These are phyloP conservation scores for Auricularia cornea DNA, from an alignment of 768 basidiomycete genomes.

Conservation along the genomic window DNA sequence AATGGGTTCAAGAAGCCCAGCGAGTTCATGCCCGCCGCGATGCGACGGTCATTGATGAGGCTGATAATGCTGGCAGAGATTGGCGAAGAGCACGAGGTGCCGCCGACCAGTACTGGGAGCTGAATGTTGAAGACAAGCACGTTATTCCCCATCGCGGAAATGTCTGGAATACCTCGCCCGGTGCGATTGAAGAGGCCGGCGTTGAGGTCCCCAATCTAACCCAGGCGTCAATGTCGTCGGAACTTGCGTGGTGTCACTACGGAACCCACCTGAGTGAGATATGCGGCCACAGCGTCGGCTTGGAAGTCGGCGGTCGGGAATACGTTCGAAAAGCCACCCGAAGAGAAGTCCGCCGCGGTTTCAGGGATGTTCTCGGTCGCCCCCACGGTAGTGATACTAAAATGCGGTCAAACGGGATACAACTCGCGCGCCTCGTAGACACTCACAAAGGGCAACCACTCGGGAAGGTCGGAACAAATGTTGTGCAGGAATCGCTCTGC, in stretches of 20 bases:
- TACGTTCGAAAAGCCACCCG: conserved; percentile 29
- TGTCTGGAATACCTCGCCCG: not conserved
- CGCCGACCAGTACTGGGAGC: conserved; percentile 15
- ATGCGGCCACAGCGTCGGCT: conserved; percentile 3
- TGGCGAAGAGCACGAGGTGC: conserved; percentile 27
- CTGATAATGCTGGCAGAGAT: conserved; percentile 25
- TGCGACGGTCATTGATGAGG: conserved; percentile 27
- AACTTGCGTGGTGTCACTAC: too few species aligned
- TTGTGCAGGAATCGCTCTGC: conserved; percentile 18
- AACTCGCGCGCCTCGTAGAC: too few species aligned
- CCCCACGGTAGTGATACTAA: not conserved
- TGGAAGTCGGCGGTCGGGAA: conserved; percentile 18
- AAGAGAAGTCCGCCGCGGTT: conserved; percentile 20
- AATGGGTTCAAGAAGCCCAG: conserved; percentile 32
- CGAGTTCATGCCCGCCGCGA: conserved; percentile 18
- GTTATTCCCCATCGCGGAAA: conserved; percentile 13
- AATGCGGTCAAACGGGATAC: not conserved
- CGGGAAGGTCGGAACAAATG: conserved; percentile 29
- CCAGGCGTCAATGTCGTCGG: too few species aligned
- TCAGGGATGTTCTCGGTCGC: not conserved
- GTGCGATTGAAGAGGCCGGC: conserved; percentile 18
- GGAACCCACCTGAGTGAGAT: conserved; percentile 11
- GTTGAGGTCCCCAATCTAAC: conserved; percentile 14
- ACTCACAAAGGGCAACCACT: conserved; percentile 27
- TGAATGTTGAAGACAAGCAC: conserved; percentile 19